Base-by-base conservation (phyloP, 306 rosid species). In the Mimosa bimucronata region DNA sequence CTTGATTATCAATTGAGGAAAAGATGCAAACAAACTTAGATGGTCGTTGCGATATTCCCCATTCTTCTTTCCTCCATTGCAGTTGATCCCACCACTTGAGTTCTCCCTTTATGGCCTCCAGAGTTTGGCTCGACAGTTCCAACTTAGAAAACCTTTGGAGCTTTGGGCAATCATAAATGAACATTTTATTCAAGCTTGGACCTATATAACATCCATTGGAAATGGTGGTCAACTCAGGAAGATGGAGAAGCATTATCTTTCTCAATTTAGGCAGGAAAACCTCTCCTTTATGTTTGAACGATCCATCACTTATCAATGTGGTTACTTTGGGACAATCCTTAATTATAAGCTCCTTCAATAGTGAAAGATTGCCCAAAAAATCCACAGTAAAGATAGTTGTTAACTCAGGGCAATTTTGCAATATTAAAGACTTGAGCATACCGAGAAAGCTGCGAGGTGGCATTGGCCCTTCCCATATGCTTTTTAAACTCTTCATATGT, bases 371-470 rank as follows among this genome's bases (percentile, higher is more conserved):
- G 15, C 15, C 2, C 16, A 71, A 3, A 71, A 71, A 29, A 30
- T 18, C 64, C 21, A 41, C 0, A 2, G 71, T 58, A 46, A 79
- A 79, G 2, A 70, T 23, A 28, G n/a, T 71, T 48, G 58, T 70
- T 21, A 79, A 41, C 9, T 29, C 3, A 2, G 71, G 77, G 9
- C 71, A 79, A 12, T 25, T 58, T 7, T 64, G 61, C 71, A 61
- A 14, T 61, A 14, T 37, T 28, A 61, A 28, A 29, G 38, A 61
- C 10, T 61, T 61, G 0, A 61, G 10, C n/a, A 61, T 12, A 28
- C 40, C 67, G 0, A 61, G 26, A 61, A 4, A 61, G 67, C 1
- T 2, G 29, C 7, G 15, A 58, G 65, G 13, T 9, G 16, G 31
- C 1, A 3, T 2, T 10, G 6, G 65, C 31, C 65, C 65, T 23